Percentiles rank a stretch among this genome's conserved stretches.
These are phyloP conservation scores for Neodidymelliopsis sp. DNA, from an alignment of 2,329 filamentous ascomycete species.

Conservation along the genomic window DNA sequence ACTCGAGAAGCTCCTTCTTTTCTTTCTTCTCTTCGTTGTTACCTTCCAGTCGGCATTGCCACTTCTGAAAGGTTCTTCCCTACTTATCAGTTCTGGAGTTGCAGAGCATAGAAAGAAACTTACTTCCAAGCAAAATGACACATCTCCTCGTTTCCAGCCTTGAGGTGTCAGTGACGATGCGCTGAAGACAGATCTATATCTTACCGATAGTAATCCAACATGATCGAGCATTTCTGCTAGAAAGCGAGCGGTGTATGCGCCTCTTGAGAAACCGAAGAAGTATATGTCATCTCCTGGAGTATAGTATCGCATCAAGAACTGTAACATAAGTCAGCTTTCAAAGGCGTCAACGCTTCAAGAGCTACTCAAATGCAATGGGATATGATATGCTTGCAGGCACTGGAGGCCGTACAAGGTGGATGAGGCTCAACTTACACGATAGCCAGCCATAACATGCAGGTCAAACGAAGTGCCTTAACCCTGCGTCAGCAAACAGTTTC, in stretches of 20 bases:
- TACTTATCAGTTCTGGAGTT: background rate
- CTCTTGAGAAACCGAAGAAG: slow-evolving; percentile 59
- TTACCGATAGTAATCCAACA: slow-evolving; percentile 73
- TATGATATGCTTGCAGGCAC: too few relatives aligned
- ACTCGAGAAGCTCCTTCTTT: slow-evolving; percentile 71
- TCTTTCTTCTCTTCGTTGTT: slow-evolving; percentile 54
- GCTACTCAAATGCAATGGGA: too few relatives aligned
- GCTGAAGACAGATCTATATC: background rate
- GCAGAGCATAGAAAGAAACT: background rate
- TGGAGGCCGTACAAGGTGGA: background rate
- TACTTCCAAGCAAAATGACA: slow-evolving; percentile 81
- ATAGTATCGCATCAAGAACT: slow-evolving; percentile 60
- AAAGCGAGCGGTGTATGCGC: slow-evolving; percentile 61
- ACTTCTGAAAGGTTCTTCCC: slow-evolving; percentile 69
- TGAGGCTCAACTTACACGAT: slow-evolving; percentile 67
- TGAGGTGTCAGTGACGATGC: background rate
- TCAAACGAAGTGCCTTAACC: slow-evolving; percentile 75
- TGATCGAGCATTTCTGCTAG: slow-evolving; percentile 84
- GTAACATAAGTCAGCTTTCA: too few relatives aligned
- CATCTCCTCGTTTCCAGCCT: slow-evolving; percentile 84
- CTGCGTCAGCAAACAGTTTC: slow-evolving; percentile 4
- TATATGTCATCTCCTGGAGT: slow-evolving; percentile 57
- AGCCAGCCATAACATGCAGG: slow-evolving; percentile 83
- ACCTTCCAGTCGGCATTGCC: slow-evolving; percentile 65
- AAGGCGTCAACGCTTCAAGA: too few relatives aligned